A percentile compares a stretch with the other conserved stretches of the same genome.
Conservation (phyloP, 768 basidiomycete species). For the Lanmaoa pseudosensibilis region DNA sequence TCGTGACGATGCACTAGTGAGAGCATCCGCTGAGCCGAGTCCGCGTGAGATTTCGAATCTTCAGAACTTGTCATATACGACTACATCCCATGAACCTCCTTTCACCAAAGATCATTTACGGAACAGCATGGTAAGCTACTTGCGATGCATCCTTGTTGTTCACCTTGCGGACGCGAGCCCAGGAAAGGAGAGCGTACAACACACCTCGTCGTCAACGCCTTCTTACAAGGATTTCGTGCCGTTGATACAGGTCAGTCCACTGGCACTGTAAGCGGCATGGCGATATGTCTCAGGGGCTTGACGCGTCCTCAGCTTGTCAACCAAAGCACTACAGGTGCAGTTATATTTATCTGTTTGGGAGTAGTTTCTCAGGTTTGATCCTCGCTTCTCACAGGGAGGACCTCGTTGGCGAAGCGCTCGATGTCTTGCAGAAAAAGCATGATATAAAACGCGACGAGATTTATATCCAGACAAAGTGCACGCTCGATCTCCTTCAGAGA, state of each 20-base stretch:
- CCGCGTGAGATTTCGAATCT: constrained; percentile 23
- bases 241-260: constrained; percentile 76
- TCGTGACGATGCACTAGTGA: no score
- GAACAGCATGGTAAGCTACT: constrained; percentile 55
- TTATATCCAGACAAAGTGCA: constrained; percentile 79
- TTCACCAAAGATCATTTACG: constrained; percentile 53
- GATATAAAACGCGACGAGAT: constrained; percentile 67
- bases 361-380: not conserved
- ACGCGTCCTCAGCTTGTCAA: constrained; percentile 51
- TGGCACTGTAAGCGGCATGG: not conserved
- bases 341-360: not conserved
- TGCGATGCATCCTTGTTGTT: not conserved
- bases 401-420: constrained; percentile 74
- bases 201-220: constrained; percentile 65
- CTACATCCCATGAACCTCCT: constrained; percentile 31
- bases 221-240: constrained; percentile 74
- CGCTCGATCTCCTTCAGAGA: constrained; percentile 1
- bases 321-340: constrained; percentile 69
- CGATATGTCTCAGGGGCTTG: constrained; percentile 16
- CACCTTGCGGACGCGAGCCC: constrained; percentile 3
- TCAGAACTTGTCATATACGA: constrained; percentile 1
- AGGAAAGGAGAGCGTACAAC: constrained; percentile 81
- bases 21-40: not conserved
- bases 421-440: constrained; percentile 53
- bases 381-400: constrained; percentile 56